Conservation (phyloP, 2,329 filamentous ascomycete species). For the Colletotrichum euphorbiae region DNA sequence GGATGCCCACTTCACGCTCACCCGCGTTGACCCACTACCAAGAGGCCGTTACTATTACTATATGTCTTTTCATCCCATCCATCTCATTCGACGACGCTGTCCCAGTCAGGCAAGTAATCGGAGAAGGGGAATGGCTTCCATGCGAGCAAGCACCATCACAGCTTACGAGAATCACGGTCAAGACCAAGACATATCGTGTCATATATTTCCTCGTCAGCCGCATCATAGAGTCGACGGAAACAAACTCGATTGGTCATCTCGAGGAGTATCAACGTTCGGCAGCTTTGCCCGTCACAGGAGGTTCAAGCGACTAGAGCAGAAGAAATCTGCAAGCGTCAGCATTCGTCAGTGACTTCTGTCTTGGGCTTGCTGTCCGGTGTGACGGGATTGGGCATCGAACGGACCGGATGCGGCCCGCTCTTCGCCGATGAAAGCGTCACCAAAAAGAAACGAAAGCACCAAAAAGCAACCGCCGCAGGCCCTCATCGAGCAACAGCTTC, state of each 20-base stretch:
- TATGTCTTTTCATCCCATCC: neutral
- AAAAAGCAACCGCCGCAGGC: neutral
- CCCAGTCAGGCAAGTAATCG: slow-evolving; percentile 6
- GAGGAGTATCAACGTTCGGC: neutral
- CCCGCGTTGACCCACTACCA: slow-evolving; percentile 22
- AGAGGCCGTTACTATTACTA: too few species aligned
- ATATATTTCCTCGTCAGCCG: slow-evolving; percentile 27
- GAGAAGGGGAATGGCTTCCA: slow-evolving; percentile 19
- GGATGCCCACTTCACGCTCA: slow-evolving; percentile 18
- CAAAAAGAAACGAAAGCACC: slow-evolving; percentile 9
- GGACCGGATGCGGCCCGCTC: neutral
- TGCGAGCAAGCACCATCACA: slow-evolving; percentile 16
- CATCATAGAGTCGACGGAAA: neutral
- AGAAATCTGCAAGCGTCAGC: neutral
- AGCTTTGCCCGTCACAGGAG: neutral
- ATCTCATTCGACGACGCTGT: slow-evolving; percentile 19
- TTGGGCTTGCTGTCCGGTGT: neutral
- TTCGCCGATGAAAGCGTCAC: slow-evolving; percentile 11
- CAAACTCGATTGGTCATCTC: slow-evolving; percentile 6
- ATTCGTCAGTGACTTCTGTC: neutral
- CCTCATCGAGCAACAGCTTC: slow-evolving; percentile 15
- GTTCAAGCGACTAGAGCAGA: neutral
- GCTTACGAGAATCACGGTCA: slow-evolving; percentile 3
- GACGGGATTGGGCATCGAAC: neutral
- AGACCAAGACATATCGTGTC: slow-evolving; percentile 16